Evolutionary conservation across 1,284 basidiomycete species (phyloP), one percentile per base, ranked within the genome.

Genomic region (Ceratobasidium papillatum): DNA sequence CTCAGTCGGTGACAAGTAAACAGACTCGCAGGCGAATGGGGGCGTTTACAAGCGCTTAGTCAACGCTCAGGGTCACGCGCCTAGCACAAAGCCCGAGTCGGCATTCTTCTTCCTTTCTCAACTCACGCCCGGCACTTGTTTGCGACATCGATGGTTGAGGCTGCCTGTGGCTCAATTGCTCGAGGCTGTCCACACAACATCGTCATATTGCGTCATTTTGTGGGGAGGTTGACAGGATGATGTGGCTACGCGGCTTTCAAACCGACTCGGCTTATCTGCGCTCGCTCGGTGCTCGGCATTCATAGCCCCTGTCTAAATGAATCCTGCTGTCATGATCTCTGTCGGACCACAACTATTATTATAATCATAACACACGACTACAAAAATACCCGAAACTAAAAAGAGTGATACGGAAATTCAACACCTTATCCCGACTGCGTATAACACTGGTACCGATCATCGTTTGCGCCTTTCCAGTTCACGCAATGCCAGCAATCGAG

Each of bases 401-500:
- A 59, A n/a, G 56, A 59, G 34, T 36, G 34, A 38, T 17, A 38
- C 56, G n/a, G 56, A 59, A 27, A 59, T 32, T 32, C 25, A 32
- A 56, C 25, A 12, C 2, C 34, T 62, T 45, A 72, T 45, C 58
- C 69, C 19, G 69, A 61, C 69, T 72, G 58, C 1, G 69, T 61
- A 51, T 72, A 72, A 32, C 69, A 72, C 58, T 62, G 69, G 45
- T 61, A 72, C 17, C 69, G 25, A 56, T 62, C 69, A n/a, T 58
- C 38, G 45, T 30, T 61, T 45, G 58, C 9, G 0, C 69, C 69
- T n/a, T 72, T 32, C 56, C 45, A 72, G 47, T 72, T 62, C 14
- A 62, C 66, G 27, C 66, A 69, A 52, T 69, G 66, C 66, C 66
- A 69, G 66, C 66, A 69, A 58, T 69, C 66, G 7, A 69, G 25